These are phyloP conservation scores for Medicago arabica DNA, from an alignment of 306 rosid species.

Conservation along the genomic window DNA sequence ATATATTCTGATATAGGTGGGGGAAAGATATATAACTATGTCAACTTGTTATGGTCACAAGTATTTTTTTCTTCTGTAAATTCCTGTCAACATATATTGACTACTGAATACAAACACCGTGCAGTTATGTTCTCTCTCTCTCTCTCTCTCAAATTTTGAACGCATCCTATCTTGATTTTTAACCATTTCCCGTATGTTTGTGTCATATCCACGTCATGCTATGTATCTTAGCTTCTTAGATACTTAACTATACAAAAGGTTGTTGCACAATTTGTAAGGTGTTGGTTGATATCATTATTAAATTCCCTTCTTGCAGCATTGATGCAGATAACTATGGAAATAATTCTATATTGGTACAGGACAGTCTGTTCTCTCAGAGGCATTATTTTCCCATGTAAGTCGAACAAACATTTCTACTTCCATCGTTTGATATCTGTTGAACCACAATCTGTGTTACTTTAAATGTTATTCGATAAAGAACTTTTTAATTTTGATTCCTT, in stretches of 20 bases:
- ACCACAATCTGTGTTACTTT: conserved; percentile 8
- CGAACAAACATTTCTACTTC: conserved; percentile 27
- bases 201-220: neutral
- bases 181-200: neutral
- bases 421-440: conserved; percentile 9
- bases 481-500: conserved; percentile 11
- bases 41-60: neutral
- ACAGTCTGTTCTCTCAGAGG: conserved; percentile 35
- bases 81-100: neutral
- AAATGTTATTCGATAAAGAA: conserved; percentile 1
- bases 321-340: conserved; percentile 39
- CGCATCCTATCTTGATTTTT: neutral
- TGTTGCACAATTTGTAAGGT: conserved; percentile 7
- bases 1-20: neutral
- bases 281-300: conserved; percentile 33
- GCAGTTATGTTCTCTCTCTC: too few species aligned
- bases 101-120: too few species aligned
- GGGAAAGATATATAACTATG: neutral
- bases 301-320: conserved; percentile 45
- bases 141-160: neutral
- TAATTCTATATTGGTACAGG: conserved; percentile 40
- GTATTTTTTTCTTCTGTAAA: neutral
- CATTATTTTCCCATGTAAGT: conserved; percentile 59
- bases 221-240: neutral
- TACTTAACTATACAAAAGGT: neutral